Base-by-base conservation (phyloP, 306 rosid genomes). In the Nissolia schottii region DNA sequence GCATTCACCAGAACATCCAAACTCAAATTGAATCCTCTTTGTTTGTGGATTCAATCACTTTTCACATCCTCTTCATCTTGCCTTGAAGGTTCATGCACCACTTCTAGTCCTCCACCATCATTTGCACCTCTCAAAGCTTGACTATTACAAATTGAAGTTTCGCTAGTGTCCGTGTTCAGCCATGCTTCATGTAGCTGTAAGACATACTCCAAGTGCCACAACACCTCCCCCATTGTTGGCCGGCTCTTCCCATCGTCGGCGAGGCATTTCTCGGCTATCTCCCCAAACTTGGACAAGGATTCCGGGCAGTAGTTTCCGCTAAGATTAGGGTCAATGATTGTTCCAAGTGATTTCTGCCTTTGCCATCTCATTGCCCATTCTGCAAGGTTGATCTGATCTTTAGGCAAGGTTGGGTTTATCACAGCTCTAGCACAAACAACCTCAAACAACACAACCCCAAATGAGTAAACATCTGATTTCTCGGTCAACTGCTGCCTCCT, bases 321-420 rank as follows among this genome's bases (percentile, higher is more conserved):
- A 13, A 94, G 96, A 38, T 15, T 81, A 2, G 82, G 81, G 70
- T 94, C 99, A 0, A 89, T 84, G 46, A 91, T 87, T 29, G 86
- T 71, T 35, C 82, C 88, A 6, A 94, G 91, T 8, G 90, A 82
- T 72, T 77, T 81, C 74, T 91, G 86, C 46, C 81, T 75, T 59
- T 89, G 99, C 91, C 99, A 91, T 60, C 70, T 88, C 92, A 89
- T 86, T 57, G 97, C 99, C 99, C 99, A 94, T 77, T 94, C 97
- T 63, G 97, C 96, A 23, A 94, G 99, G 54, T 94, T 94, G 79
- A 91, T 89, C 76, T 94, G 90, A 73, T 94, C 97, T 75, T 78
- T 94, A 3, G 99, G 97, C 82, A 91, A 85, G 19, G 82, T 88
- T 8, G 99, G 99, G 74, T 94, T 91, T 77, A 94, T 94, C 29